Conservation (phyloP, 495 filamentous ascomycete genomes). For the Mytilinidion resinicola region DNA sequence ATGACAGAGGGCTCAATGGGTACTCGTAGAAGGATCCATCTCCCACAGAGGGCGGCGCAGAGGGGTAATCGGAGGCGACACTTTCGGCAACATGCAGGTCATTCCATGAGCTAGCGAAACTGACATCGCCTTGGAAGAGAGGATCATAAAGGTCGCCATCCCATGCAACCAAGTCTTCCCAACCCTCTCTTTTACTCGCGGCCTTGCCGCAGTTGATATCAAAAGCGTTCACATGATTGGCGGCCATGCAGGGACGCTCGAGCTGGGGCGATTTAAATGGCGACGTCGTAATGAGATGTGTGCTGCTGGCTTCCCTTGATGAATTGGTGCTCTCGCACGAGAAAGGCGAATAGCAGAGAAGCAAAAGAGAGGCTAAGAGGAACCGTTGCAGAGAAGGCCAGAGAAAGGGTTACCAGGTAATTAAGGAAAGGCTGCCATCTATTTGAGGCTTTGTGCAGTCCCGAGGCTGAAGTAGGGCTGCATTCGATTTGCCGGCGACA, state of each 20-base stretch:
- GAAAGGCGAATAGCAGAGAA: too few species aligned
- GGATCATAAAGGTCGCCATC: constrained; percentile 21
- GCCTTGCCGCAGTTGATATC: background rate
- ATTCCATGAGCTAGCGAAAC: constrained; percentile 3
- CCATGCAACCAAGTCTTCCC: constrained; percentile 18
- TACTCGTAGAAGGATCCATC: constrained; percentile 16
- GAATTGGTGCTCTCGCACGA: too few species aligned
- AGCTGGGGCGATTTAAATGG: too few species aligned
- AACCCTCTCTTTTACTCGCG: background rate
- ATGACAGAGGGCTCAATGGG: constrained; percentile 2
- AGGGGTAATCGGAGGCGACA: constrained; percentile 11
- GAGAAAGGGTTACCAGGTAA: too few species aligned
- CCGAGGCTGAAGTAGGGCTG: too few species aligned
- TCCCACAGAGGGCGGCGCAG: constrained; percentile 9
- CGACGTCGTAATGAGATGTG: too few species aligned
- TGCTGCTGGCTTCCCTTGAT: too few species aligned
- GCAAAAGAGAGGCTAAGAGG: too few species aligned
- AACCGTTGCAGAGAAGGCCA: too few species aligned
- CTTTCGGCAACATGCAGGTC: constrained; percentile 5
- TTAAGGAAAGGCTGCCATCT: too few species aligned
- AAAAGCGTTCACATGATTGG: constrained; percentile 2
- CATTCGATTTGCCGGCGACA: too few species aligned
- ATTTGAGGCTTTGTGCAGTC: too few species aligned
- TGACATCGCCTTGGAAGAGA: constrained; percentile 21
- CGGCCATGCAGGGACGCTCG: constrained; percentile 7